Conservation (phyloP, 345 rosid species). For the Jatropha curcas region DNA sequence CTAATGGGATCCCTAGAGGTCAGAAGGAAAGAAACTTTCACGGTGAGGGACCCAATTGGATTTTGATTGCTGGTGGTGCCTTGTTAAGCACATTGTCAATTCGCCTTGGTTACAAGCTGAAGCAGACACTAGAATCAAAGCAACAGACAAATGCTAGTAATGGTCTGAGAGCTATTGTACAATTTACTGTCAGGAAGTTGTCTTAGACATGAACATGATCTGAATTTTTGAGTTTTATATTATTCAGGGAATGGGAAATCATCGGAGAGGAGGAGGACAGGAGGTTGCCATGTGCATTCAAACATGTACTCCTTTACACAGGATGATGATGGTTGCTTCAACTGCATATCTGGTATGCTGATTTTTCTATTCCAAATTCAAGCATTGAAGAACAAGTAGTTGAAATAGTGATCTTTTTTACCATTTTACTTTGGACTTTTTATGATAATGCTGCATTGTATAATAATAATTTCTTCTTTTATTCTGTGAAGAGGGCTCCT, state of each 20-base stretch:
- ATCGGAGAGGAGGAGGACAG: constrained; percentile 48
- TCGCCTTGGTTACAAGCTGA: constrained; percentile 88
- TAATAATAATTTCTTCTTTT: neutral
- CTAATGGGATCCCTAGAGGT: constrained; percentile 48
- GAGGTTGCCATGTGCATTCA: constrained; percentile 42
- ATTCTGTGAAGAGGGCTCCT: neutral
- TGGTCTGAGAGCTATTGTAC: constrained; percentile 38
- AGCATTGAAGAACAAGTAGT: neutral
- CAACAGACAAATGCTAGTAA: constrained; percentile 45
- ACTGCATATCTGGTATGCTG: constrained; percentile 53
- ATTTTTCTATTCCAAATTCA: constrained; percentile 8
- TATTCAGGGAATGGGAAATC: constrained; percentile 46
- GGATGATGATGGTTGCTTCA: constrained; percentile 53
- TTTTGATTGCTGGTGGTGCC: constrained; percentile 92
- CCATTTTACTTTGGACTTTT: neutral
- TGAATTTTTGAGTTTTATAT: constrained; percentile 23
- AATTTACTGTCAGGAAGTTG: constrained; percentile 17
- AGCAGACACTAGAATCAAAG: constrained; percentile 64
- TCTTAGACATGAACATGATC: neutral
- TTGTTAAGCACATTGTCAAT: constrained; percentile 87
- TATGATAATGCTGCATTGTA: neutral
- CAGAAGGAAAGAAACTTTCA: constrained; percentile 46
- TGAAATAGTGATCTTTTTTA: neutral
- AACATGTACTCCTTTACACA: constrained; percentile 53
- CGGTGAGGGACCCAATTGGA: constrained; percentile 83